Base-by-base conservation (phyloP, 1,284 basidiomycete genomes). In the Malassezia equina region DNA sequence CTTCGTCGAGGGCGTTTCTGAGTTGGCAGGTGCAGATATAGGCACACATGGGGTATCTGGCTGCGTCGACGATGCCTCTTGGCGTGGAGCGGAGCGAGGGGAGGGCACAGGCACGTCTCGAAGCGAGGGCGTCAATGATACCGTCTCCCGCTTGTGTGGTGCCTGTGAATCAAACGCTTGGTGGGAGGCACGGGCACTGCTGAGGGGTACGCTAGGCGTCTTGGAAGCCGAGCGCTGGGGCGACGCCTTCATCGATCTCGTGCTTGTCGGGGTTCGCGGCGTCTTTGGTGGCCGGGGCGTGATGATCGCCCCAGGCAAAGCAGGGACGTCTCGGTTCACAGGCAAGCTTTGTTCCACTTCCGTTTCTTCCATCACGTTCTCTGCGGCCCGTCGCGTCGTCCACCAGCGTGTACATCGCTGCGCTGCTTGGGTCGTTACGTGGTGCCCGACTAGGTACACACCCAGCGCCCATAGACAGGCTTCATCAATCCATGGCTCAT, bases 401-500 rank as follows among this genome's bases (percentile, higher is more conserved):
- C 32, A 33, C 4, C 4, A 3, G 2, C 13, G 6, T 33, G 32
- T 2, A 3, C 32, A 33, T 9, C 11, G 13, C 11, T 33, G 32
- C 15, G 32, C 2, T 6, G n/a, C 32, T 7, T 33, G 32, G 15
- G 4, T 19, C 3, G 36, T 15, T 19, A 21, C 11, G 8, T 39
- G 36, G 17, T 21, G 36, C 8, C 15, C 5, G 8, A 29, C 21
- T 1, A 31, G 25, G 17, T 29, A 40, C 6, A 40, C 9, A 3
- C 55, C 55, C 27, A 52, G 55, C 7, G 23, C 50, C 55, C 55
- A 57, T 11, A 47, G 29, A 13, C 32, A 44, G 5, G 28, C 39
- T 7, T 24, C 32, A 19, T 57, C 55, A 12, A 57, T 48, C 23
- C 12, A 31, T 15, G 19, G n/a, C 36, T 57, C 55, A 28, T 52